These are phyloP conservation scores for Buxus sempervirens DNA, from an alignment of 164 flowering plant species.

Conservation along the genomic window DNA sequence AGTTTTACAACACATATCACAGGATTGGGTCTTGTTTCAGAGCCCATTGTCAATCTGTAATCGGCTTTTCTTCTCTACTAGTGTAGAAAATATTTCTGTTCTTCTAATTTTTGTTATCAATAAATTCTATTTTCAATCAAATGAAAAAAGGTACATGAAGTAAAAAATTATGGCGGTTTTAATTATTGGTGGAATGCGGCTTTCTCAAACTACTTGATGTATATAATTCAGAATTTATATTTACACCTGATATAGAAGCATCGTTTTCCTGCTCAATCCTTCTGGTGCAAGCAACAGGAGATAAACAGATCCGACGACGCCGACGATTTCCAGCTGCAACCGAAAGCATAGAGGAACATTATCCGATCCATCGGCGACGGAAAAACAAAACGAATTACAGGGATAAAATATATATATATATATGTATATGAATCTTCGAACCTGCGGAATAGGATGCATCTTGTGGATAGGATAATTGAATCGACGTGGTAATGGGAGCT, in stretches of 20 bases:
- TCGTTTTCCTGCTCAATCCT: constrained; percentile 41
- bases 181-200: too few relatives aligned
- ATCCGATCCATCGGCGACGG: not conserved
- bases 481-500: not conserved
- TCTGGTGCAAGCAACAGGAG: constrained; percentile 34
- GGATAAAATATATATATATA: not conserved
- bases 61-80: too few relatives aligned
- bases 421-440: not conserved
- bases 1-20: too few relatives aligned
- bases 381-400: not conserved
- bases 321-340: constrained; percentile 25
- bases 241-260: constrained; percentile 38
- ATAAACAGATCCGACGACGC: constrained; percentile 13
- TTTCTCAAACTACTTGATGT: too few relatives aligned
- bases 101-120: too few relatives aligned
- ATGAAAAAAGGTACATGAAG: too few relatives aligned
- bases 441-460: constrained; percentile 1
- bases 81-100: too few relatives aligned
- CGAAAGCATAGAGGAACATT: not conserved
- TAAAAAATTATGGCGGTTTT: too few relatives aligned
- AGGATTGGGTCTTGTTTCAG: too few relatives aligned
- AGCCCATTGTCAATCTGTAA: too few relatives aligned
- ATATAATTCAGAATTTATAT: not conserved
- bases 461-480: not conserved
- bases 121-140: too few relatives aligned